These are phyloP conservation scores for Rhynchospora tenuis DNA, from an alignment of 176 grass and related monocot species.

Conservation along the genomic window DNA sequence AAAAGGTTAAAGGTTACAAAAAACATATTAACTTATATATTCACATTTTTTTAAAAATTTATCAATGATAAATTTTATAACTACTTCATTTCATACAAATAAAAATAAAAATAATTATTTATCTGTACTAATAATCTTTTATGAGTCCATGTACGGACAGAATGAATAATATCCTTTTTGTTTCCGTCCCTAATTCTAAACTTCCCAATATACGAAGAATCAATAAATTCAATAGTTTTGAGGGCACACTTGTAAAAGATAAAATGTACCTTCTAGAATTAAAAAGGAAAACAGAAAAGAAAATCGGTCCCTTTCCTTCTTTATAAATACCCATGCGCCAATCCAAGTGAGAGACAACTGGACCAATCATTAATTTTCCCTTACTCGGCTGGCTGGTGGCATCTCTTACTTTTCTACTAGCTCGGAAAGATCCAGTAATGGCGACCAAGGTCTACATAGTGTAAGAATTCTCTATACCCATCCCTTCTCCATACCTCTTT, in stretches of 20 bases:
- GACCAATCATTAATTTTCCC: neutral
- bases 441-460: conserved; percentile 35
- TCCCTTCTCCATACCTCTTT: neutral
- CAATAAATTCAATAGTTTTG: neutral
- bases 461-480: conserved; percentile 9
- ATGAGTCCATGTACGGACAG: too few relatives aligned
- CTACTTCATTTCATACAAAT: too few relatives aligned
- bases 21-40: too few relatives aligned
- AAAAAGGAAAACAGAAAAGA: neutral
- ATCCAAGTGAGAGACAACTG: conserved; percentile 16
- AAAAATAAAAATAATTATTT: too few relatives aligned
- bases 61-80: too few relatives aligned
- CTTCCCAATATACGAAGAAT: neutral
- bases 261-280: neutral
- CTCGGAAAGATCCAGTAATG: conserved; percentile 19
- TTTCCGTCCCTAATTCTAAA: neutral
- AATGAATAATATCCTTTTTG: too few relatives aligned
- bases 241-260: neutral
- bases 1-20: too few relatives aligned
- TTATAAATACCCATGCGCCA: conserved; percentile 16
- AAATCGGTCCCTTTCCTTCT: neutral
- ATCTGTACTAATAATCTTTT: too few relatives aligned
- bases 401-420: neutral
- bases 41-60: too few relatives aligned
- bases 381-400: neutral